Base-by-base conservation (phyloP, 2,329 filamentous ascomycete genomes). In the Trichophyton verrucosum region DNA sequence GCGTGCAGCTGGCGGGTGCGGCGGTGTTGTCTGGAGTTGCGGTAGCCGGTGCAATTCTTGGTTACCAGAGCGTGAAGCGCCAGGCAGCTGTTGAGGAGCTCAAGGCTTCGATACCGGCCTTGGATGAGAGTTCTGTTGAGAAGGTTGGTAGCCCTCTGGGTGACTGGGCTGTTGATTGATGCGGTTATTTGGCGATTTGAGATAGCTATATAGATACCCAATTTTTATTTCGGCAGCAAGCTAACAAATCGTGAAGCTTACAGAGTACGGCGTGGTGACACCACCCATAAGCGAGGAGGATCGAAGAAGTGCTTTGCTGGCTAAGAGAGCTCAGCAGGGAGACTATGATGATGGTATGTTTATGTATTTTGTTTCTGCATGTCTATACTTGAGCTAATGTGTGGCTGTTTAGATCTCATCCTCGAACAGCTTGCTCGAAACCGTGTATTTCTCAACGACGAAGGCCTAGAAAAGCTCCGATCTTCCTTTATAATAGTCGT, bases 341-440 rank as follows among this genome's bases (percentile, higher is more conserved):
- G 82, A 86, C 66, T 86, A 86, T 64, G 83, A 86, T 70, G 82
- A 86, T 65, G 81, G 80, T 81, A 68, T 22, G 11, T 44, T 44
- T n/a, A n/a, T 8, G 46, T 3, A 27, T 27, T 15, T 11, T 44
- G 24, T 24, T 24, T 22, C 11, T 30, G 15, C 33, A 11, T 58
- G 30, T 42, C 20, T 33, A 17, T 7, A 7, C 9, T n/a, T 15
- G 27, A 30, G 22, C 27, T 51, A 58, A 27, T 53, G 57, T 56
- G 61, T 64, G 46, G 62, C 55, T 17, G 53, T 60, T 30, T 65
- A 85, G 91, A 94, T 68, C 81, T 99, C 49, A 92, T 97, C 61
- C 82, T 95, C 55, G 94, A 99, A 76, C 94, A 99, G 73, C 82
- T 99, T 11, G 91, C 92, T 1, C 86, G 94, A 57, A 97, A 96